Percentiles rank a stretch among this genome's conserved stretches.
These are phyloP conservation scores for Kodamaea alishanica DNA, from an alignment of 1,139 yeast genomes.

Conservation along the genomic window DNA sequence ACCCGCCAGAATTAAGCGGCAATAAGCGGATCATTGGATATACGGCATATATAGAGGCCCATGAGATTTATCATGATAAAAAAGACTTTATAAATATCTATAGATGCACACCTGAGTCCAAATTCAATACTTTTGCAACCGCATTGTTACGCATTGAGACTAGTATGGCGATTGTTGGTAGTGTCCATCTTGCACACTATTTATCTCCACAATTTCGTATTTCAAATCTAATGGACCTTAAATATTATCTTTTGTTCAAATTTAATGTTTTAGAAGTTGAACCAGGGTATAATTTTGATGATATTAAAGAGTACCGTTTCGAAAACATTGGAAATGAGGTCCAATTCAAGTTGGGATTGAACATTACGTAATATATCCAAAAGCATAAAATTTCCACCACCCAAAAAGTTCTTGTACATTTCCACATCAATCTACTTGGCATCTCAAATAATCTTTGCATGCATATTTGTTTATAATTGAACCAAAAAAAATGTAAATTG, in stretches of 20 bases:
- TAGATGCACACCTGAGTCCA: constrained; percentile 36
- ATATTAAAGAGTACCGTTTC: constrained; percentile 20
- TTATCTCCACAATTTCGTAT: constrained; percentile 39
- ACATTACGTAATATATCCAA: neutral
- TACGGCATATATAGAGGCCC: constrained; percentile 38
- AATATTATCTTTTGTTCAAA: constrained; percentile 37
- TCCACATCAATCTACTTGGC: too few relatives aligned
- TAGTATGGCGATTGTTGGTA: constrained; percentile 20
- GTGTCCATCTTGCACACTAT: constrained; percentile 31
- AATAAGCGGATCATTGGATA: constrained; percentile 32
- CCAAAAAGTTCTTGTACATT: too few relatives aligned
- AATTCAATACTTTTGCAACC: constrained; percentile 33
- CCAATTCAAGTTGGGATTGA: constrained; percentile 26
- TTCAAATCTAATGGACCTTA: constrained; percentile 34
- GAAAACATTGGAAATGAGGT: constrained; percentile 34
- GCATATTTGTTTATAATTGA: neutral
- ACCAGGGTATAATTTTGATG: constrained; percentile 7
- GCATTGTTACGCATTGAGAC: constrained; percentile 18
- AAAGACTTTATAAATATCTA: constrained; percentile 27
- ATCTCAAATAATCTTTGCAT: neutral
- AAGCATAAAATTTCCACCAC: neutral
- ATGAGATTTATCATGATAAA: constrained; percentile 31
- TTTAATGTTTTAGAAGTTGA: constrained; percentile 32
- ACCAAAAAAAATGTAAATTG: constrained; percentile 1
- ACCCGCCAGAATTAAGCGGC: constrained; percentile 14